Evolutionary conservation across 192 early-diverging fungal genomes (phyloP), one percentile per base, ranked within the genome.

Genomic region (Martensiomyces pterosporus): DNA sequence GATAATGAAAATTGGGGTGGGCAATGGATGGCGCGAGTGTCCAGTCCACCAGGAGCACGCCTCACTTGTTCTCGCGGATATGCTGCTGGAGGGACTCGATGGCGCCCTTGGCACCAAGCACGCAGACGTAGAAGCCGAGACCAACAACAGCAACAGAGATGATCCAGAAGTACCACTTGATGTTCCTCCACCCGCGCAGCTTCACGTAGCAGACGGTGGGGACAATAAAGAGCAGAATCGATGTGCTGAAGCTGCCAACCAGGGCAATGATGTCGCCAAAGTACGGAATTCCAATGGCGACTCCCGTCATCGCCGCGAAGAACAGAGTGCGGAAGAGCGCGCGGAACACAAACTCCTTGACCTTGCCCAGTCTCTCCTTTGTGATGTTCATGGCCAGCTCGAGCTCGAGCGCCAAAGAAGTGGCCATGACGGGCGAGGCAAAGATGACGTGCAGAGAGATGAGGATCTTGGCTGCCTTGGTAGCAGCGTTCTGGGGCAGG

Each of bases 371-470:
- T 21, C 68, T 59, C 27, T 86, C 78, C 14, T 71, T 69, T 1
- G 74, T 81, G 24, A 89, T 64, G 9, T 77, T 71, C 10, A 82
- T 34, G 23, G 71, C 61, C 27, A 75, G 60, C 59, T 92, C 90
- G 29, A 84, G 54, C 42, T 89, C 87, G 16, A 82, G 57, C 9
- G 87, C 74, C 36, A 89, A 82, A 2, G 85, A 82, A 0, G 86
- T 85, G 24, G 85, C 56, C n/a, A 89, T 59, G 27, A 92, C 75
- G 19, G 90, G 90, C 14, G 84, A 82, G 13, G 90, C 85, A n/a
- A 89, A 66, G 29, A 92, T 73, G n/a, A 92, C 84, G 57, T 92
- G 86, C 35, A 83, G 64, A 6, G 85, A 85, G 43, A 92, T 89
- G 15, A 92, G 72, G 24, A 85, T 57, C 19, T 82, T 76, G 29